Evolutionary conservation across 2,329 filamentous ascomycete genomes (phyloP), one percentile per base, ranked within the genome.

Genomic region (Westerdykella aurantiaca): DNA sequence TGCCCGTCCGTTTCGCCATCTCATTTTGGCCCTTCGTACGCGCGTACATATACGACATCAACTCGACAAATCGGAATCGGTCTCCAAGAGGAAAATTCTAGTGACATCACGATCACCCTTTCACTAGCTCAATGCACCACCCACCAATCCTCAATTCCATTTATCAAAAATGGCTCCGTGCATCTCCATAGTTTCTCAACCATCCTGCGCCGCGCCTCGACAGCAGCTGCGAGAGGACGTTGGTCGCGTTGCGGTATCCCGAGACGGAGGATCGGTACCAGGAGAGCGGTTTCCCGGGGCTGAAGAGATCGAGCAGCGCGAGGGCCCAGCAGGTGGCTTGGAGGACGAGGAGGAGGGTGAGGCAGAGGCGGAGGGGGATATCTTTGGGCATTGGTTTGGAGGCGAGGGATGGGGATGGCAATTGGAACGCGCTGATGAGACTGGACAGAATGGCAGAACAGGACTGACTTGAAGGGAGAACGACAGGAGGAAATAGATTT

Each of bases 241-340:
- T 51, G 29, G 50, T 50, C 0, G 52, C 52, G 3, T 50, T 51
- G 31, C 58, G 56, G 13, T 57, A 41, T 18, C 7, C n/a, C 10
- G n/a, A 16, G 9, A 35, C 7, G n/a, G 33, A 35, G 33, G 33
- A 16, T 4, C 33, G 33, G n/a, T 16, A 35, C 13, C 64, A 21
- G 6, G 49, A 49, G 13, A 51, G 52, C 0, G 60, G 57, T 17
- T 57, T 60, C 3, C 60, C 60, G 0, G 62, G 61, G 33, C 51
- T 53, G 38, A 61, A 48, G 1, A 67, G 50, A 37, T 65, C 60
- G 39, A 62, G 55, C 0, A 67, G 48, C 1, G 57, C 60, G 1
- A 64, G 44, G 33, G 51, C 39, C 62, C 62, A 67, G 51, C 56
- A 61, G 11, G 54, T 51, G 16, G 56, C 45, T 46, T 67, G 61